Base-by-base conservation (phyloP, 495 filamentous ascomycete species). In the Endocarpon pusillum region DNA sequence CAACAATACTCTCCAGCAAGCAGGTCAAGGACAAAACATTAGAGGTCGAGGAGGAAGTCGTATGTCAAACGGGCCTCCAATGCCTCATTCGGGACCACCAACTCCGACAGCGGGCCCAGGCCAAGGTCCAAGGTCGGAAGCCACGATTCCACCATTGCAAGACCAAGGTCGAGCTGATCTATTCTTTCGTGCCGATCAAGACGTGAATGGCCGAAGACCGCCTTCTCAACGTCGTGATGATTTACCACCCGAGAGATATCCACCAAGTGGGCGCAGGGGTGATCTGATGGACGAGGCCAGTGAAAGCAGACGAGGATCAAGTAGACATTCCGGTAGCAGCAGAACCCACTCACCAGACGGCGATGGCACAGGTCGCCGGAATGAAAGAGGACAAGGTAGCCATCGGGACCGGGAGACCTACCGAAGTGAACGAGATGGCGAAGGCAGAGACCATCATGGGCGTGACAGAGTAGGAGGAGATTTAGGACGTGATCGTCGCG, bases 1-100 rank as follows among this genome's bases (percentile, higher is more conserved):
- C 29, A 63, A 59, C 39, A 58, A 46, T 21, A 51, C 61, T 51
- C 57, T 65, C 19, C 56, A 62, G 30, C 61, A 64, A 35, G 54
- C 56, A 18, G 37, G 40, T 24, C 44, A 50, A 20, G 50, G 51
- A 3, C 54, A 52, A 3, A 33, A 51, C 17, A 54, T 57, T 27
- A 58, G 61, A 11, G 59, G 58, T 11, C 43, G 59, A 33, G 59
- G 58, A 2, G 48, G 48, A 20, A 50, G 42, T 15, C 48, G 61
- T 35, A 56, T 57, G 40, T 36, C 51, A 10, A 41, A 34, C 34
- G 37, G 22, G 3, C 41, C 32, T 9, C 39, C 48, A 8, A 55
- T 54, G 17, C 52, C 54, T n/a, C 53, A 54, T 20, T 26, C 49
- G 3, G 42, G 33, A 23, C 49, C 54, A 3, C 44, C 43, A 14